Percentiles rank a stretch among this genome's conserved stretches.
phyloP scores from a whole-genome alignment of 805 yeast genomes.

The Saturnispora silvae region DNA sequence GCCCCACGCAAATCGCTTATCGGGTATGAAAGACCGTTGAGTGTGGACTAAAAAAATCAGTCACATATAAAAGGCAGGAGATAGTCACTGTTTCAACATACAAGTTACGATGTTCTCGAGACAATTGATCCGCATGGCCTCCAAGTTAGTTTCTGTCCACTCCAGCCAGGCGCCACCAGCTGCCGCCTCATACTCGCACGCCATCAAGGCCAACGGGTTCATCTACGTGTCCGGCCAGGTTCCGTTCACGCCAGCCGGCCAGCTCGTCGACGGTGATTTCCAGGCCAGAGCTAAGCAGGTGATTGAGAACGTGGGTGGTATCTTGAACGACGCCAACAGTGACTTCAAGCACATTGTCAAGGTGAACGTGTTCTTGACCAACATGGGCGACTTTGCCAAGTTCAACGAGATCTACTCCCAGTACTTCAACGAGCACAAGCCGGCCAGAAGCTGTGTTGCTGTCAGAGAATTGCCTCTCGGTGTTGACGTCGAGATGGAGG shows the following conservation, averaged over 20 bases:
- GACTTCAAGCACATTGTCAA: constrained; percentile 76
- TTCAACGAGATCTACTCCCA: constrained; percentile 79
- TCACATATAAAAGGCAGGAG: no score
- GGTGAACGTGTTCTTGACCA: constrained; percentile 82
- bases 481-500: constrained; percentile 83
- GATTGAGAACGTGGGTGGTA: constrained; percentile 54
- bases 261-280: constrained; percentile 67
- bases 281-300: constrained; percentile 71
- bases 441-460: constrained; percentile 97
- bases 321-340: constrained; percentile 80
- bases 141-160: constrained; percentile 35
- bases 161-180: constrained; percentile 87
- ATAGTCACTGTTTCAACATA: no score
- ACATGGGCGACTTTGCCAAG: constrained; percentile 74
- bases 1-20: no score
- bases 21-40: no score
- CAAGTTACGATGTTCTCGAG: constrained; percentile 13
- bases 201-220: constrained; percentile 82
- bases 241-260: constrained; percentile 76
- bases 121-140: constrained; percentile 22
- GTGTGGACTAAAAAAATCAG: no score
- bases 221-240: constrained; percentile 93
- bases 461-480: constrained; percentile 86
- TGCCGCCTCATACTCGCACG: constrained; percentile 95
- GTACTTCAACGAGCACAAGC: constrained; percentile 69